These are phyloP conservation scores for Aspergillus aculeatinus DNA, from an alignment of 2,329 filamentous ascomycete genomes.

Conservation along the genomic window DNA sequence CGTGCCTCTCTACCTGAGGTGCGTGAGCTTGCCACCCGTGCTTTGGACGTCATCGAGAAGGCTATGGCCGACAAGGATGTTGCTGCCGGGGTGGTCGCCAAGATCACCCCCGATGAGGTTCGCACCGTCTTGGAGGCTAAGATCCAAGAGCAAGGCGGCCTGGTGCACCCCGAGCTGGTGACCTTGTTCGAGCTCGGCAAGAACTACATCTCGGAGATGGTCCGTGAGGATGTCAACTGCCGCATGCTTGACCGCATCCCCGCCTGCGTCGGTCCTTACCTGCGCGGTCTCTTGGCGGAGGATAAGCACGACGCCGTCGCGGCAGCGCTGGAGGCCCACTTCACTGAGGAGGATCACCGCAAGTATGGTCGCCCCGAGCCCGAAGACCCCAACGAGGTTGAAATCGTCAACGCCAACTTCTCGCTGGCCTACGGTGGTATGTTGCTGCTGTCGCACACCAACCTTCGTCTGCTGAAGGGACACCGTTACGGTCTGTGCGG, in stretches of 20 bases:
- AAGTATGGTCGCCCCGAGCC: constrained; percentile 81
- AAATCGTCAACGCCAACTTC: constrained; percentile 98
- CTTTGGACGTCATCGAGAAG: constrained; percentile 83
- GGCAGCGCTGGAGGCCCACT: constrained; percentile 72
- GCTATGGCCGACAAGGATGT: constrained; percentile 75
- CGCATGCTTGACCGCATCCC: constrained; percentile 74
- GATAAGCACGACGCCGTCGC: constrained; percentile 65
- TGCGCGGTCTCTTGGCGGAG: constrained; percentile 67
- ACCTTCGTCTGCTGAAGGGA: constrained; percentile 88
- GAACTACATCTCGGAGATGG: constrained; percentile 76
- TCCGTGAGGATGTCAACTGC: constrained; percentile 83
- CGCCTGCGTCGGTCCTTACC: constrained; percentile 69
- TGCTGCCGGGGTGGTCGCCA: constrained; percentile 57
- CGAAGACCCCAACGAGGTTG: constrained; percentile 86
- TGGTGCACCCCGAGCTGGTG: constrained; percentile 61
- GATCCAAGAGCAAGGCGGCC: constrained; percentile 67
- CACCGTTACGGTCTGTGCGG: constrained; percentile 97
- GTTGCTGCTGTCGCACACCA: constrained; percentile 94
- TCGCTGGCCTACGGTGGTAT: constrained; percentile 97
- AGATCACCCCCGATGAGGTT: constrained; percentile 68
- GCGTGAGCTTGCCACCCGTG: constrained; percentile 80
- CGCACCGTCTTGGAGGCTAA: constrained; percentile 71
- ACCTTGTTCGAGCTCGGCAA: constrained; percentile 66
- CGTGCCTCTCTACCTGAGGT: constrained; percentile 93
- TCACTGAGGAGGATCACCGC: constrained; percentile 79